Evolutionary conservation across 768 basidiomycete genomes (phyloP).

Genomic region (Gloeopeniophorella convolvens): DNA sequence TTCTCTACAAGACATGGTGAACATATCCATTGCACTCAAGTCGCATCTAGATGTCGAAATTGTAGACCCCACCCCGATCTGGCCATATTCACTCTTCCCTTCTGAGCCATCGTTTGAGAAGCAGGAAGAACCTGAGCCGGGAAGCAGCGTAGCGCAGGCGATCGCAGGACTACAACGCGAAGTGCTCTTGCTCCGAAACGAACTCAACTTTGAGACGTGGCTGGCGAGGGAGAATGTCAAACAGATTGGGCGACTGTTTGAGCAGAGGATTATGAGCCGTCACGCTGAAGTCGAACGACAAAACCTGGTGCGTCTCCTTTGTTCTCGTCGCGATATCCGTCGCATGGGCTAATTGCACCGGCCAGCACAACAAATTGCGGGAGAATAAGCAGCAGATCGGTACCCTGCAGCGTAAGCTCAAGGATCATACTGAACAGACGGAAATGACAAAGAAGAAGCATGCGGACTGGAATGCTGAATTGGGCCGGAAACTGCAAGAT

Average conservation of each 20-base stretch:
- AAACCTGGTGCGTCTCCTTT: constrained; percentile 50
- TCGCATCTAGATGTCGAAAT: constrained; percentile 62
- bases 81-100: constrained; percentile 43
- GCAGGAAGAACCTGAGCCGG: constrained; percentile 29
- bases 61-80: constrained; percentile 43
- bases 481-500: constrained; percentile 70
- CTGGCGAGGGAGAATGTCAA: constrained; percentile 72
- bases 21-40: constrained; percentile 65
- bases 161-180: constrained; percentile 72
- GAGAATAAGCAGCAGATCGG: constrained; percentile 68
- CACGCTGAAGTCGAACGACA: constrained; percentile 80
- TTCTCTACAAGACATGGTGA: constrained; percentile 71
- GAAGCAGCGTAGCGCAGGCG: constrained; percentile 48
- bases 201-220: constrained; percentile 84
- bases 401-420: constrained; percentile 60
- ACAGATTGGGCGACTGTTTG: constrained; percentile 75
- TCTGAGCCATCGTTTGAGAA: constrained; percentile 19
- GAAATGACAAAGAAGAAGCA: constrained; percentile 70
- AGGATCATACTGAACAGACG: constrained; percentile 67
- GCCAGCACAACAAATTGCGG: constrained; percentile 74
- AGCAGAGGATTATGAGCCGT: constrained; percentile 63
- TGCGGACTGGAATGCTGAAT: constrained; percentile 74
- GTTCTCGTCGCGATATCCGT: constrained; percentile 3
- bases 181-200: constrained; percentile 64
- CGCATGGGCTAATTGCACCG: neutral